Percentiles rank a stretch among this genome's conserved stretches.
Evolutionary conservation across 2,329 filamentous ascomycete genomes (phyloP).

Genomic region (Colletotrichum lupini): DNA sequence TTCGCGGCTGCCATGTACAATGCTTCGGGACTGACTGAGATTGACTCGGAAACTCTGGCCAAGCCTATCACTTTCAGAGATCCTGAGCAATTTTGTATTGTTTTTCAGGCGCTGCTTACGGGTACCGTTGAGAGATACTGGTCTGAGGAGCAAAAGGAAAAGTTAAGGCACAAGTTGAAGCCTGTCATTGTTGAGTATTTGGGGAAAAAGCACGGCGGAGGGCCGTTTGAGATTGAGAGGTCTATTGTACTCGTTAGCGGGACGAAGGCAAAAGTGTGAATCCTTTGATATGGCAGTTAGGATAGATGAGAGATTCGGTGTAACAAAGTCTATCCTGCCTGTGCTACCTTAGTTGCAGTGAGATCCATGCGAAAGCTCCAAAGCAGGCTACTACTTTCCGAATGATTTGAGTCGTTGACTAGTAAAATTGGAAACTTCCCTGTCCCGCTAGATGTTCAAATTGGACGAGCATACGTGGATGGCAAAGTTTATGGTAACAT

Average conservation of each 20-base stretch:
- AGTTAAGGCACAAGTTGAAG: neutral
- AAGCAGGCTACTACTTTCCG: no score
- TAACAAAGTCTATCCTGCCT: no score
- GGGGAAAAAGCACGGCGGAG: neutral
- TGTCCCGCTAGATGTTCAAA: no score
- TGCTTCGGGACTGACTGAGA: neutral
- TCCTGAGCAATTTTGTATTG: neutral
- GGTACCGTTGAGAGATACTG: slow-evolving; percentile 2
- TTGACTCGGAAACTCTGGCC: neutral
- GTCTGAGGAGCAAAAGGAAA: slow-evolving; percentile 11
- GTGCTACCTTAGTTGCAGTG: no score
- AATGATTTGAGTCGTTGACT: no score
- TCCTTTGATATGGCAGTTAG: no score
- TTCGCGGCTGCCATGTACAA: slow-evolving; percentile 12
- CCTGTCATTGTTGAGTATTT: neutral
- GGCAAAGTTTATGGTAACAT: no score
- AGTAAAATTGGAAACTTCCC: accelerated
- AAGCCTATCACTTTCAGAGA: neutral
- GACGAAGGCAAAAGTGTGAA: neutral
- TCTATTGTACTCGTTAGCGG: neutral
- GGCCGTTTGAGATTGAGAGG: neutral
- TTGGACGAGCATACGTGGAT: no score
- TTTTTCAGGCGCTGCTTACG: neutral
- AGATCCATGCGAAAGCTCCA: no score
- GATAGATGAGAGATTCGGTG: no score